Conservation (phyloP, 441 rosid genomes). For the Erysimum pusillum region DNA sequence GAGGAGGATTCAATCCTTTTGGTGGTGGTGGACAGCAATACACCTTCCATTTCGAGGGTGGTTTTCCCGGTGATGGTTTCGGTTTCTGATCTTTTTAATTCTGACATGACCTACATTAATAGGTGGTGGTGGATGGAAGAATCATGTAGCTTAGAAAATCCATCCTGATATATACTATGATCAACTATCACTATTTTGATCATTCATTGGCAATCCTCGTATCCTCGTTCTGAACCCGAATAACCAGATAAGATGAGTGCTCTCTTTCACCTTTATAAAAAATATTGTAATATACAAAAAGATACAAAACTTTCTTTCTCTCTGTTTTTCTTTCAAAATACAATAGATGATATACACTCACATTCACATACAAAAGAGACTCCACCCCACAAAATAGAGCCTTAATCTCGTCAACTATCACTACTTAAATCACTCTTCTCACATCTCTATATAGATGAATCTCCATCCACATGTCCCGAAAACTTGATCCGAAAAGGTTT, state of each 20-base stretch:
- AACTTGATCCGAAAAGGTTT: slow-evolving; percentile 24
- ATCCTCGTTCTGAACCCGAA: neutral
- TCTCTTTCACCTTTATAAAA: neutral
- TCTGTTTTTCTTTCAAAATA: slow-evolving; percentile 24
- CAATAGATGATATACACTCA: slow-evolving; percentile 18
- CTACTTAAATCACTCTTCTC: slow-evolving; percentile 31
- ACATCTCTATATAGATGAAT: slow-evolving; percentile 25
- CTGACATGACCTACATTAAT: neutral
- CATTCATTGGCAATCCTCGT: neutral
- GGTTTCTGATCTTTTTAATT: slow-evolving; percentile 51
- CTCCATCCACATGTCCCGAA: slow-evolving; percentile 21
- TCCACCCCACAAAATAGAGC: neutral
- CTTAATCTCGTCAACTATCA: slow-evolving; percentile 4
- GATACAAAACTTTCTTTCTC: neutral
- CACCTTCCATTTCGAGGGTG: slow-evolving; percentile 88
- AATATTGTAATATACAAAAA: slow-evolving; percentile 10
- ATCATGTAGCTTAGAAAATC: neutral
- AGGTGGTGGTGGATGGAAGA: neutral
- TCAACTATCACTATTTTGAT: too few relatives aligned
- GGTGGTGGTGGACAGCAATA: slow-evolving; percentile 77
- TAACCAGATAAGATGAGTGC: neutral
- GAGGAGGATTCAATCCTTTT: slow-evolving; percentile 79
- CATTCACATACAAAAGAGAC: slow-evolving; percentile 10
- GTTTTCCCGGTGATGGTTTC: slow-evolving; percentile 86
- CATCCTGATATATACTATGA: neutral